A percentile compares a stretch with the other conserved stretches of the same genome.
Conservation (phyloP, 108 stramenopile species). For the Phaeodactylum tricornutum region DNA sequence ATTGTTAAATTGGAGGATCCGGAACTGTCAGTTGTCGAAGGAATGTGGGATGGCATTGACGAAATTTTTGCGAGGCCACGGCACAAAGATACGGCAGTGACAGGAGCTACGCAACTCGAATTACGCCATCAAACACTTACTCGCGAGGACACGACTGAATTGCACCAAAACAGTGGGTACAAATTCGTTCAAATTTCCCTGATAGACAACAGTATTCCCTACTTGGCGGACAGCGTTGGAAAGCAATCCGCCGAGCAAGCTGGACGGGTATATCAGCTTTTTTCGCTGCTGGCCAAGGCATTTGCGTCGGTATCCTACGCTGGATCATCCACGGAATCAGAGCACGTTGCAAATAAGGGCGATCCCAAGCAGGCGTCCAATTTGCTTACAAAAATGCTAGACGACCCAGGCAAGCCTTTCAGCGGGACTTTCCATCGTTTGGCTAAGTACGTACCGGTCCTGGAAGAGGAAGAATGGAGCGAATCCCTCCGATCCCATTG, state of each 20-base stretch:
- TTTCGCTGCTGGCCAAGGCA: conserved; percentile 7
- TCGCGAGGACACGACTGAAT: too few species aligned
- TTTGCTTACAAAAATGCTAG: not conserved
- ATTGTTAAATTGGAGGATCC: conserved; percentile 7
- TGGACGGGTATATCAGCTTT: not conserved
- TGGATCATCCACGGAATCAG: not conserved
- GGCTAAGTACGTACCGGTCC: conserved; percentile 5
- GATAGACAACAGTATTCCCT: not conserved
- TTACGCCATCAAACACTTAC: conserved; percentile 3
- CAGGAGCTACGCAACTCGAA: conserved; percentile 5
- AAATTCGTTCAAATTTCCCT: conserved; percentile 10
- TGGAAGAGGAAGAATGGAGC: too few species aligned
- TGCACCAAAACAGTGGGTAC: too few species aligned
- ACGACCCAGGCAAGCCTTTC: not conserved
- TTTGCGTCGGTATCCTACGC: conserved; percentile 1
- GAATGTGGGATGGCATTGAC: conserved; percentile 14
- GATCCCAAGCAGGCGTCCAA: too few species aligned
- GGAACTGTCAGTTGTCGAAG: conserved; percentile 1
- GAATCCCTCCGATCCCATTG: conserved; percentile 17
- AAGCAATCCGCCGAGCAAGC: not conserved
- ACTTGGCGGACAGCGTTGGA: conserved; percentile 8
- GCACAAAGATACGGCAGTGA: too few species aligned
- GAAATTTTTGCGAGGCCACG: conserved; percentile 9
- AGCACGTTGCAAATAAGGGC: not conserved
- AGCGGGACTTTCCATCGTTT: conserved; percentile 16